These are phyloP conservation scores for Fraxinus greggii DNA, from an alignment of 305 asterid species.

Conservation along the genomic window DNA sequence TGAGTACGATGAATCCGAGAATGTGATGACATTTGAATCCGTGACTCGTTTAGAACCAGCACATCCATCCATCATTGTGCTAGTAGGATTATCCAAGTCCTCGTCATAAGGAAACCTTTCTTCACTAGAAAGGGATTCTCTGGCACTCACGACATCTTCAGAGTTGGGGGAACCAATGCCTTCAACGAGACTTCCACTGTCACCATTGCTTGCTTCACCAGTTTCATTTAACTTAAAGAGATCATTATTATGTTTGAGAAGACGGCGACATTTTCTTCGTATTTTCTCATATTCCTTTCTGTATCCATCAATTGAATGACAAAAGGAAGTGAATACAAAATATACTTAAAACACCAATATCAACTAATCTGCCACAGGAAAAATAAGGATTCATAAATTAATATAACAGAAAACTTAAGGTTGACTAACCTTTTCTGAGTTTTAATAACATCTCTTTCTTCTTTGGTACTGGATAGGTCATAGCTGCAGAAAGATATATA, in stretches of 20 bases:
- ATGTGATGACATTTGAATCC: conserved; percentile 45
- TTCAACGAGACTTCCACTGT: conserved; percentile 38
- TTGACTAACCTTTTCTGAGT: conserved; percentile 53
- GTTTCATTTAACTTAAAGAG: conserved; percentile 35
- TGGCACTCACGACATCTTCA: conserved; percentile 72
- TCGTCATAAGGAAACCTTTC: conserved; percentile 47
- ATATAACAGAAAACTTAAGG: background rate
- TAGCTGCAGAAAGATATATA: conserved; percentile 47
- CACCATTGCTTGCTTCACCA: conserved; percentile 43
- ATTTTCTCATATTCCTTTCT: conserved; percentile 87
- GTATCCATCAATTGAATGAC: conserved; percentile 34
- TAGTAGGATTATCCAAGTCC: conserved; percentile 41
- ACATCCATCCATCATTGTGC: conserved; percentile 38
- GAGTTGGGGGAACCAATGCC: conserved; percentile 64
- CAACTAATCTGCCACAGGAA: background rate
- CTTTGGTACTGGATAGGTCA: conserved; percentile 62
- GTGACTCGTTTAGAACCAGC: conserved; percentile 44
- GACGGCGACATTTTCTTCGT: conserved; percentile 60
- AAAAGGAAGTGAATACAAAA: conserved; percentile 13
- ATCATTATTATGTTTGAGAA: conserved; percentile 41
- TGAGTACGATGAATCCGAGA: conserved; percentile 67
- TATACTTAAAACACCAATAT: background rate
- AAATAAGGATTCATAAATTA: background rate
- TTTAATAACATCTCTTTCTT: conserved; percentile 59
- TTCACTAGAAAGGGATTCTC: conserved; percentile 84